Conservation (phyloP, 2,329 filamentous ascomycete species). For the Trichoderma sp. region DNA sequence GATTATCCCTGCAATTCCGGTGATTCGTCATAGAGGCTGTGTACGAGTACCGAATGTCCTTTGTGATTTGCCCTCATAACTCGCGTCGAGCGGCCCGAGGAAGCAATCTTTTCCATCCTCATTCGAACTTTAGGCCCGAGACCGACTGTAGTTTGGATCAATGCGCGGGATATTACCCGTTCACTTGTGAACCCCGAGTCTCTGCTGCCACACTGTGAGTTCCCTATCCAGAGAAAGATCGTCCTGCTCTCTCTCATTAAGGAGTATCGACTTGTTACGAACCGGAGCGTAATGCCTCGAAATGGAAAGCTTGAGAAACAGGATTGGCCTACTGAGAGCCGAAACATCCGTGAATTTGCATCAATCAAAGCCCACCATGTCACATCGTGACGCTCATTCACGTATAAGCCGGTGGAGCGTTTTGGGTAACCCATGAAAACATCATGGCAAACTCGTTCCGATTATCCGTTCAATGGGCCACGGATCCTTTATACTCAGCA, state of each 20-base stretch:
- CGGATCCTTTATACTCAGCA: neutral
- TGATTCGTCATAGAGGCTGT: neutral
- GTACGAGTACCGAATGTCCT: neutral
- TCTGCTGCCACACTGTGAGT: neutral
- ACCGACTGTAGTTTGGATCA: neutral
- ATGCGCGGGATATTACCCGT: neutral
- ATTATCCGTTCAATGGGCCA: slow-evolving; percentile 15
- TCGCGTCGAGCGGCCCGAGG: neutral
- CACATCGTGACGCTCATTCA: slow-evolving; percentile 12
- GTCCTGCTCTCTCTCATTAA: neutral
- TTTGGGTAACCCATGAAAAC: neutral
- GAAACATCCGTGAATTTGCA: slow-evolving; percentile 8
- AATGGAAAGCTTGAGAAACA: neutral
- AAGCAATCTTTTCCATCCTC: neutral
- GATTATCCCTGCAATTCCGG: neutral
- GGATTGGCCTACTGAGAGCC: slow-evolving; percentile 5
- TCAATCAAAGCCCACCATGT: neutral
- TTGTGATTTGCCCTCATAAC: neutral
- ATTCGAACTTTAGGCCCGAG: no score
- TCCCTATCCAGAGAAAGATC: neutral
- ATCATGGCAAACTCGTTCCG: slow-evolving; percentile 7
- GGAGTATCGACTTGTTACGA: neutral
- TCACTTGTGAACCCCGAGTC: neutral
- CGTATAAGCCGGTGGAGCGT: neutral
- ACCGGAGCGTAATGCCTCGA: neutral